phyloP scores from a whole-genome alignment of 176 grass and related monocot species.

The Phragmites australis region DNA sequence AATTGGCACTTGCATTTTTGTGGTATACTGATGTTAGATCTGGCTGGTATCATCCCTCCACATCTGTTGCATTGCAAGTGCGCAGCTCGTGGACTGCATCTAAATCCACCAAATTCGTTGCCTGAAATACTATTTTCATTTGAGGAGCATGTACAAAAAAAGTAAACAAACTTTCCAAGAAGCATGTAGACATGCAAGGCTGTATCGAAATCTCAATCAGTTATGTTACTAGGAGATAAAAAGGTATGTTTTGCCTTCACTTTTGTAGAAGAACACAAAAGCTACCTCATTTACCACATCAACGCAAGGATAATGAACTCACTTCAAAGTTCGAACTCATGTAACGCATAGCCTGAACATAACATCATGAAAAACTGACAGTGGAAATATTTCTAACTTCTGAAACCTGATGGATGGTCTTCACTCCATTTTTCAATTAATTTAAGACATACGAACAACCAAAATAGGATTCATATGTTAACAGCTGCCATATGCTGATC shows the following conservation, averaged over 20 bases:
- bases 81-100: constrained; percentile 61
- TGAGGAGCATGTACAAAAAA: constrained; percentile 28
- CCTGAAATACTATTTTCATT: constrained; percentile 54
- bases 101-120: constrained; percentile 79
- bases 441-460: neutral
- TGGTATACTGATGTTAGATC: constrained; percentile 59
- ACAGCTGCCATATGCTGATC: neutral
- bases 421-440: neutral
- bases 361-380: neutral
- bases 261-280: neutral
- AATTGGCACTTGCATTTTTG: constrained; percentile 68
- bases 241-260: neutral
- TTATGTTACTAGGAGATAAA: neutral
- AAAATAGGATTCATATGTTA: constrained; percentile 4
- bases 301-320: neutral
- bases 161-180: neutral
- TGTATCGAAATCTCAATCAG: constrained; percentile 21
- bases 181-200: constrained; percentile 12
- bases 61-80: constrained; percentile 84
- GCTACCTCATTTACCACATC: neutral
- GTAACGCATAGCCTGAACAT: neutral
- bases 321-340: neutral
- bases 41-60: constrained; percentile 73
- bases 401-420: neutral
- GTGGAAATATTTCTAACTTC: neutral